phyloP scores from a whole-genome alignment of 2,329 filamentous ascomycete genomes.

The Ophiocordyceps camponoti-saundersi region DNA sequence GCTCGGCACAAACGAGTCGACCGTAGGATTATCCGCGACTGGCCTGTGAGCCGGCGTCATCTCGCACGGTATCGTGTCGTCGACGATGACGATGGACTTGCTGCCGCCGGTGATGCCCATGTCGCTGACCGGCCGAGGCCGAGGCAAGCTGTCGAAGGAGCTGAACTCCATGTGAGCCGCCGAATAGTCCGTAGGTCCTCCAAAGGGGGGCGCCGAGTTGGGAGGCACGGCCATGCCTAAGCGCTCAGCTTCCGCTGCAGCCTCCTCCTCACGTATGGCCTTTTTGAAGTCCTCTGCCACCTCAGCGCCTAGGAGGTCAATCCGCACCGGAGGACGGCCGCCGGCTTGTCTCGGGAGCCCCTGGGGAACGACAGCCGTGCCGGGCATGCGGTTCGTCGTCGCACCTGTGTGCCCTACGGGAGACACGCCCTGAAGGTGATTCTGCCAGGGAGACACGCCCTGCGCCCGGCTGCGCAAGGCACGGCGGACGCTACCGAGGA shows the following conservation, averaged over 20 bases:
- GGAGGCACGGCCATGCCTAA: conserved; percentile 6
- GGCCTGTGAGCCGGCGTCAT: conserved; percentile 22
- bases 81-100: conserved; percentile 79
- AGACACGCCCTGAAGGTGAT: conserved; percentile 28
- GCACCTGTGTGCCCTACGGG: conserved; percentile 33
- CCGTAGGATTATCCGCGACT: conserved; percentile 33
- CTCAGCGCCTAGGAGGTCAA: conserved; percentile 69
- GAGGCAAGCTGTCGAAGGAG: conserved; percentile 17
- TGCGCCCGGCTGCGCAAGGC: conserved; percentile 50
- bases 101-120: conserved; percentile 59
- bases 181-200: conserved; percentile 22
- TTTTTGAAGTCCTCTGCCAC: conserved; percentile 65
- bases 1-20: conserved; percentile 29
- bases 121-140: conserved; percentile 29
- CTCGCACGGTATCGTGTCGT: conserved; percentile 40
- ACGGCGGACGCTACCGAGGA: conserved; percentile 73
- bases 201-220: conserved; percentile 10
- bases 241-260: conserved; percentile 16
- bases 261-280: conserved; percentile 54
- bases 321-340: conserved; percentile 40
- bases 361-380: conserved; percentile 43
- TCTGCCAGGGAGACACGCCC: conserved; percentile 24
- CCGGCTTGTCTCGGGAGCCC: conserved; percentile 25
- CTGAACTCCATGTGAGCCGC: conserved; percentile 23
- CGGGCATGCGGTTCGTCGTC: conserved; percentile 40